Percentiles rank a stretch among this genome's conserved stretches.
Conservation (phyloP, 768 basidiomycete genomes). For the Tricholoma flavovirens region DNA sequence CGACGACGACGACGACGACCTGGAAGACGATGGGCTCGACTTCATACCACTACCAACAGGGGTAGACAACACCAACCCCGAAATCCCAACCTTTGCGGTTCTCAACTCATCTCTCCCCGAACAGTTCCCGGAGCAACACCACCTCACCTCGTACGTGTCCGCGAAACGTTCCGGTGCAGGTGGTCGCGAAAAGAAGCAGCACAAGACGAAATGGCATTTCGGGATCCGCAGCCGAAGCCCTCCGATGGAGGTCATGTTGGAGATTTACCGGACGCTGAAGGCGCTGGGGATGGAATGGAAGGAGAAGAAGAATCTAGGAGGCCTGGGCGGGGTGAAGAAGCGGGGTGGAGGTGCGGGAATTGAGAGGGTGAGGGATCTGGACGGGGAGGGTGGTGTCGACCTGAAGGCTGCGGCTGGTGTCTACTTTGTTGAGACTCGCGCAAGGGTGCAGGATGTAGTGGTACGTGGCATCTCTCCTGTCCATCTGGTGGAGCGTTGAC, state of each 20-base stretch:
- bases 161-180: conserved; percentile 41
- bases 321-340: conserved; percentile 51
- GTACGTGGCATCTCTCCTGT: conserved; percentile 40
- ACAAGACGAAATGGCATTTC: conserved; percentile 94
- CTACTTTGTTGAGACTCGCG: conserved; percentile 93
- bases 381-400: conserved; percentile 56
- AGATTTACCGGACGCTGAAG: conserved; percentile 92
- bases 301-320: conserved; percentile 76
- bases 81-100: conserved; percentile 73
- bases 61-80: conserved; percentile 24
- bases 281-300: conserved; percentile 97
- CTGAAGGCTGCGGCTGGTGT: conserved; percentile 68
- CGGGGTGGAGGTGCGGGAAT: conserved; percentile 36
- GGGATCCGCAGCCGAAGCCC: conserved; percentile 92
- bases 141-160: conserved; percentile 62
- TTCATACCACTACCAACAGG: conserved; percentile 19
- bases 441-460: conserved; percentile 85
- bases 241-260: conserved; percentile 99
- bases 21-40: conserved; percentile 34
- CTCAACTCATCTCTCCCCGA: conserved; percentile 81
- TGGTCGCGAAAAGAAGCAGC: conserved; percentile 56
- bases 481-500: conserved; percentile 2
- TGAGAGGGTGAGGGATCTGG: conserved; percentile 57
- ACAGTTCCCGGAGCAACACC: conserved; percentile 55
- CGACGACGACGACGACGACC: conserved; percentile 37